Evolutionary conservation across 306 rosid genomes (phyloP).

Genomic region (Morella rubra): DNA sequence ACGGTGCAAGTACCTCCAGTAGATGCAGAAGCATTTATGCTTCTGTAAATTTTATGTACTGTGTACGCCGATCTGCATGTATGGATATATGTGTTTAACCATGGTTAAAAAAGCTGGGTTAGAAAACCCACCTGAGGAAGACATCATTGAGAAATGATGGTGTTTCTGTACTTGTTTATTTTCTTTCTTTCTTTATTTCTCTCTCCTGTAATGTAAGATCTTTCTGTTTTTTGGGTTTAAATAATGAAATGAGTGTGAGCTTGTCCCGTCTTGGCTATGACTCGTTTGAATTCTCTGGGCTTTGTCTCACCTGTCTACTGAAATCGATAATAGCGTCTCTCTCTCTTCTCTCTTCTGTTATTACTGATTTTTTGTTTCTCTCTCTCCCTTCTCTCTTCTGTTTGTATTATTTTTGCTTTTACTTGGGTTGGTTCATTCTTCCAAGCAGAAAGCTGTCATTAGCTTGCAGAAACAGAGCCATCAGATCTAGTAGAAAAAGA

Average conservation of each 20-base stretch:
- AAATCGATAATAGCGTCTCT: slow-evolving; percentile 47
- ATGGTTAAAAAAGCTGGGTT: slow-evolving; percentile 52
- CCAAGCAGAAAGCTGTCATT: slow-evolving; percentile 88
- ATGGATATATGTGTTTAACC: slow-evolving; percentile 58
- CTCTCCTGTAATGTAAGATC: slow-evolving; percentile 2
- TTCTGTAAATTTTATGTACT: slow-evolving; percentile 3
- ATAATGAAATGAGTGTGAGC: slow-evolving; percentile 32
- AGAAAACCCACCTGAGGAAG: slow-evolving; percentile 47
- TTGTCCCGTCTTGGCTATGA: slow-evolving; percentile 53
- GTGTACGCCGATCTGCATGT: slow-evolving; percentile 23
- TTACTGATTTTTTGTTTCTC: slow-evolving; percentile 30
- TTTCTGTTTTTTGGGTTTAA: slow-evolving; percentile 1
- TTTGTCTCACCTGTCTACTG: slow-evolving; percentile 77
- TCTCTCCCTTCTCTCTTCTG: slow-evolving; percentile 24
- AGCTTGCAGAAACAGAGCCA: slow-evolving; percentile 82
- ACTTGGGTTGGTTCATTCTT: slow-evolving; percentile 69
- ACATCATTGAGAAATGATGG: slow-evolving; percentile 93
- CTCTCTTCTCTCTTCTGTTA: slow-evolving; percentile 20
- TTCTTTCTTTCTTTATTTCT: slow-evolving; percentile 8
- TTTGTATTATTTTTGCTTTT: slow-evolving; percentile 30
- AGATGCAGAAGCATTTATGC: slow-evolving; percentile 49
- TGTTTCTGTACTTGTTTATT: slow-evolving; percentile 57
- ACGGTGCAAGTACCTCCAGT: slow-evolving; percentile 40
- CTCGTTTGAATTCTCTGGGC: slow-evolving; percentile 53
- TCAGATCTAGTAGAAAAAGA: slow-evolving; percentile 82